phyloP scores from a whole-genome alignment of 2,329 filamentous ascomycete species.

The Aspergillus terreus region DNA sequence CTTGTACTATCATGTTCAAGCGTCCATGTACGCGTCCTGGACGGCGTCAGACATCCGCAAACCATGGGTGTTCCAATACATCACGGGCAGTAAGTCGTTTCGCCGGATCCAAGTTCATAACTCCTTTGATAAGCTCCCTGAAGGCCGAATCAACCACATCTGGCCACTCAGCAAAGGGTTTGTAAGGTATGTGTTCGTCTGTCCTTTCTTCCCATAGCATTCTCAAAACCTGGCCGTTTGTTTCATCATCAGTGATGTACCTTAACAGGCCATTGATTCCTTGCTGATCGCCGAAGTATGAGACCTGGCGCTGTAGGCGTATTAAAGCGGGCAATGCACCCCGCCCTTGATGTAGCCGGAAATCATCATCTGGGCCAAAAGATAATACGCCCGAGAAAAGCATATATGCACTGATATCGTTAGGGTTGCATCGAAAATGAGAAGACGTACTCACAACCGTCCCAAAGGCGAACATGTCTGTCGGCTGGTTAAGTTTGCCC shows the following conservation, averaged over 20 bases:
- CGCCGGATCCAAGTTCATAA: slow-evolving; percentile 27
- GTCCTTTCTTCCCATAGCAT: slow-evolving; percentile 32
- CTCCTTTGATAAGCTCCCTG: slow-evolving; percentile 22
- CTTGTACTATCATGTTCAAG: no score
- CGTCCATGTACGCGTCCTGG: no score
- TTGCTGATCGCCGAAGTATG: slow-evolving; percentile 44
- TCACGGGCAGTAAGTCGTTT: slow-evolving; percentile 26
- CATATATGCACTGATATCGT: slow-evolving; percentile 42
- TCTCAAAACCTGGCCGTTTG: slow-evolving; percentile 25
- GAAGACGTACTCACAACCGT: slow-evolving; percentile 19
- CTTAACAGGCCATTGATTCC: slow-evolving; percentile 38
- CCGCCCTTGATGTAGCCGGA: slow-evolving; percentile 32
- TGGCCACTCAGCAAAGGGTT: slow-evolving; percentile 30
- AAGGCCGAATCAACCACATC: slow-evolving; percentile 24
- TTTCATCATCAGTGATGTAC: slow-evolving; percentile 31
- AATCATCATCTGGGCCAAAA: slow-evolving; percentile 38
- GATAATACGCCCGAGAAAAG: slow-evolving; percentile 41
- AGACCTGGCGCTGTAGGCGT: slow-evolving; percentile 45
- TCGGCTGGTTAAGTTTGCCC: slow-evolving; percentile 24
- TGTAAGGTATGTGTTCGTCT: slow-evolving; percentile 28
- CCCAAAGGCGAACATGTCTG: slow-evolving; percentile 34
- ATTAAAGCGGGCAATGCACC: slow-evolving; percentile 30
- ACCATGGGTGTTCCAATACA: slow-evolving; percentile 29
- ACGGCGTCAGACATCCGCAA: slow-evolving; percentile 5
- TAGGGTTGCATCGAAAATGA: slow-evolving; percentile 5